Percentiles rank a stretch among this genome's conserved stretches.
These are phyloP conservation scores for Solanum rostratum DNA, from an alignment of 257 asterid species.

Conservation along the genomic window DNA sequence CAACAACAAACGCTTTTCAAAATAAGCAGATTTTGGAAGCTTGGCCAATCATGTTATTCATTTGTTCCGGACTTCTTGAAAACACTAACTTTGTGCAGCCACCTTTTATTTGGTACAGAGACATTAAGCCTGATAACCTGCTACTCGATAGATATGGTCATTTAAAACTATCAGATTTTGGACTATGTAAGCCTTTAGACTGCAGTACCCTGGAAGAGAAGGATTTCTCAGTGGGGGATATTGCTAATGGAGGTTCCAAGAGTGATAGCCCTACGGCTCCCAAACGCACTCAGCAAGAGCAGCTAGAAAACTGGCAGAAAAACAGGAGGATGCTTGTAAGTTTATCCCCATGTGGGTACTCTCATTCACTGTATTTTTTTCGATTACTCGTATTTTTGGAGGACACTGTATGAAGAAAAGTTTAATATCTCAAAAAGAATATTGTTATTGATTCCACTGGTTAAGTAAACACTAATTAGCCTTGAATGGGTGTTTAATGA, in stretches of 20 bases:
- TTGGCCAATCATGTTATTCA: not conserved
- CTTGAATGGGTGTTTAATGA: too few species aligned
- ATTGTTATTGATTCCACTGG: too few species aligned
- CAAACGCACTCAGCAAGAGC: constrained; percentile 22
- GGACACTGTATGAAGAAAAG: not conserved
- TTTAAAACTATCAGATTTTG: constrained; percentile 40
- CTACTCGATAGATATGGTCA: constrained; percentile 44
- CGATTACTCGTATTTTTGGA: not conserved
- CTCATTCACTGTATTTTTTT: not conserved
- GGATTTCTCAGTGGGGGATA: constrained; percentile 31
- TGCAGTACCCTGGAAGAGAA: constrained; percentile 29
- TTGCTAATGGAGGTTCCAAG: constrained; percentile 1
- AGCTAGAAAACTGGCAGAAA: constrained; percentile 22
- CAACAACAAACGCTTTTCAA: not conserved
- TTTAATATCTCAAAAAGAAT: too few species aligned
- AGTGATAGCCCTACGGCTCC: constrained; percentile 8
- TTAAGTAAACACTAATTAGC: too few species aligned
- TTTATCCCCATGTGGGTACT: not conserved
- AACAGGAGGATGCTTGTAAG: constrained; percentile 26
- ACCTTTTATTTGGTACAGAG: constrained; percentile 20
- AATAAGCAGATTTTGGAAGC: not conserved
- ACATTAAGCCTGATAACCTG: constrained; percentile 45
- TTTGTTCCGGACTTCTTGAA: not conserved
- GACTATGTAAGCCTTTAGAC: constrained; percentile 46
- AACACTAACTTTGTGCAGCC: not conserved